Base-by-base conservation (phyloP, 2,329 filamentous ascomycete species). In the Xylogone sp. region DNA sequence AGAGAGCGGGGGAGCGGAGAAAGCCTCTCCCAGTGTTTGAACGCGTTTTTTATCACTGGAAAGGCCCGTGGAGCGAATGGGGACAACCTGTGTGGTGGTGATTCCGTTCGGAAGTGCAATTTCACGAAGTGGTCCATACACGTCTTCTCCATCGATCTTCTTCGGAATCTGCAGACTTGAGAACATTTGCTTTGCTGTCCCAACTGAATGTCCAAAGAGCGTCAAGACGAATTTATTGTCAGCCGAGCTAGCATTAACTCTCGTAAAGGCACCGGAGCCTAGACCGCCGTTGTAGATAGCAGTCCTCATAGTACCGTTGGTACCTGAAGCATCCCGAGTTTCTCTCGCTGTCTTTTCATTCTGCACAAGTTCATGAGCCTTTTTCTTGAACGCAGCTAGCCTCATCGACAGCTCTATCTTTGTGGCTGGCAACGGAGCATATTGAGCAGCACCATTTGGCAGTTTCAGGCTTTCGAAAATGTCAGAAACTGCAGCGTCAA, bases 91-190 rank as follows among this genome's bases (percentile, higher is more conserved):
- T 2, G 86, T 88, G 5, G 83, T 77, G 19, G 82, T 82, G 42
- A 96, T 81, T 34, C 90, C 90, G 52, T 83, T 85, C 0, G 92
- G 92, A 21, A 97, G 72, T 19, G 75, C 79, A 34, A 78, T 75
- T 62, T 90, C 86, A 48, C 81, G 77, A 9, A 90, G 70, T 10
- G 78, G 72, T 45, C 68, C 70, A 53, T 67, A 50, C 16, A 62
- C 52, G 9, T 51, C 50, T 45, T 60, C 58, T 29, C 61, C 62
- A 1, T 68, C 66, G 43, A 74, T 62, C 29, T 70, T 67, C 1
- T 63, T 55, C 12, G 74, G 71, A 50, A 80, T 76, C 57, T 87
- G 88, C 46, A 96, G 74, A 68, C 92, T 96, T 3, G 93, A 96
- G 67, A 94, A 97, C 3, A 97, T 75, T 54, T 93, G 88, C 59